Evolutionary conservation across 257 asterid species (phyloP), one percentile per base, ranked within the genome.

Genomic region (Nicotiana tabacum): DNA sequence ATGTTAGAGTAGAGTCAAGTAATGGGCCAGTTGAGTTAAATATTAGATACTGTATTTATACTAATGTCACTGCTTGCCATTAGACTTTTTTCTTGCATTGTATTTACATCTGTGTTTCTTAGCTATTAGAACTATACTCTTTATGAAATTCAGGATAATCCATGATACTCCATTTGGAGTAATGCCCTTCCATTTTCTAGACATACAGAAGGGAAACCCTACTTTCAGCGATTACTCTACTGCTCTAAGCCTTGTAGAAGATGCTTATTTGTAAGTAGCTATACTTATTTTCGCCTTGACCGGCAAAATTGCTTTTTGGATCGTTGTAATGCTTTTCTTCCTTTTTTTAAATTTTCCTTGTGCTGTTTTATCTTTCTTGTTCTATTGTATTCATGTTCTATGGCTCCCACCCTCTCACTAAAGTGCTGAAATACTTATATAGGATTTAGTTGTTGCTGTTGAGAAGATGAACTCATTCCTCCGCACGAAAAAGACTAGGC

Each of bases 381-480:
- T 83, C 67, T 79, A 65, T 37, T 55, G 60, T 27, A 35, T 80
- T 4, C 48, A 55, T 64, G 8, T 64, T 83, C 60, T 83, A 53
- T 79, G 46, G n/a, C 15, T 80, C 69, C 77, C 33, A n/a, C 79
- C 33, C 21, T 21, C 3, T 43, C 78, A 21, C 61, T 12, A 12
- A 74, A 74, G 79, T 74, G 32, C 39, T 74, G 79, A 74, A 46
- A 46, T 74, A 48, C 78, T 82, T 66, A n/a, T 60, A 70, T 92
- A 95, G 98, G 97, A 93, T 70, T 93, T 93, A 82, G 24, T 81
- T 77, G 83, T 48, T 77, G 97, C 95, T 17, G 92, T 92, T 80
- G 96, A 89, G 77, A 93, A 93, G 88, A 83, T 95, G 77, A 95
- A 92, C 86, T 82, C 90, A 16, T 85, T 84, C 88, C 85, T 92